Evolutionary conservation across 495 filamentous ascomycete genomes (phyloP).

Genomic region (Talaromyces nanjingensis): DNA sequence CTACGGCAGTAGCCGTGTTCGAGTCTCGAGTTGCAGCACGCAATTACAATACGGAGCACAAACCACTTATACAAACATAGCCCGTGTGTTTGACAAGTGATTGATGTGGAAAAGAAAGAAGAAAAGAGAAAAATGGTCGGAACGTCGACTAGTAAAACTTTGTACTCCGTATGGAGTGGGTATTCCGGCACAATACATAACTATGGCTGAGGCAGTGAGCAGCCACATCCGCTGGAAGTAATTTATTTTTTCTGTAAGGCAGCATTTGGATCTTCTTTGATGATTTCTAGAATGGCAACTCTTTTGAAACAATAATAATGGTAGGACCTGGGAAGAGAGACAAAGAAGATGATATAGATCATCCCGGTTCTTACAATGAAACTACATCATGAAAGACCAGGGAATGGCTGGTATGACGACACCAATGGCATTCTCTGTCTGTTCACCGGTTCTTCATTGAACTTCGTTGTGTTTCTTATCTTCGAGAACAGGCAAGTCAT

Average conservation of each 20-base stretch:
- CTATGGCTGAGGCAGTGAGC: not conserved
- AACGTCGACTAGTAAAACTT: not conserved
- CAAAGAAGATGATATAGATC: not conserved
- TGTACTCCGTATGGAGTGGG: not conserved
- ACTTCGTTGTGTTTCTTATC: not conserved
- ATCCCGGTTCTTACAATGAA: not conserved
- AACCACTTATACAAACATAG: not conserved
- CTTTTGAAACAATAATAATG: not conserved
- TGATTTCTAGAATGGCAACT: not conserved
- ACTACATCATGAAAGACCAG: not conserved
- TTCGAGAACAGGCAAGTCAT: not conserved
- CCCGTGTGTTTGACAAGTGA: not conserved
- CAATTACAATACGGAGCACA: not conserved
- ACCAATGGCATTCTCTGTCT: not conserved
- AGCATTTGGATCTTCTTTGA: not conserved
- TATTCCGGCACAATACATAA: not conserved
- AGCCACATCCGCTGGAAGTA: not conserved
- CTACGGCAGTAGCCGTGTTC: not conserved
- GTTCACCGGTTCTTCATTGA: not conserved
- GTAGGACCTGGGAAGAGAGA: not conserved
- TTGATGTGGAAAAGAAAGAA: not conserved
- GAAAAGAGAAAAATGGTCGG: not conserved
- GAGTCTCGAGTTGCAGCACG: not conserved
- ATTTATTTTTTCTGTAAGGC: not conserved
- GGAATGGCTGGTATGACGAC: not conserved